Evolutionary conservation across 1,139 yeast genomes (phyloP), one percentile per base, ranked within the genome.

Genomic region (Arxiozyma slooffiae): DNA sequence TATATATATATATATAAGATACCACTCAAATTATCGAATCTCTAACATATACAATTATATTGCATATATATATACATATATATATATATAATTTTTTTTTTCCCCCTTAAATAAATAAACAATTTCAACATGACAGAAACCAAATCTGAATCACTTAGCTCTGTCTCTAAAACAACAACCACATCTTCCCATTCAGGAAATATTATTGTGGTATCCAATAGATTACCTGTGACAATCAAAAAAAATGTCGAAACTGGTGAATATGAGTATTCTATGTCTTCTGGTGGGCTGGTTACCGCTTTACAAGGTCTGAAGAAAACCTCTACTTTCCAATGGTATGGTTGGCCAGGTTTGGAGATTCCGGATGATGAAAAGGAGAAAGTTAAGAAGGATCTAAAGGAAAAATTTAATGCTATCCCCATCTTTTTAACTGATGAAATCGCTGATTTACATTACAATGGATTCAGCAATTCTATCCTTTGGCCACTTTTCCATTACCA

Each of bases 401-500:
- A 79, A 42, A 81, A 87, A 64, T 92, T 89, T 73, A 85, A 84
- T 55, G 92, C 97, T 59, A 81, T 88, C 26, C 98, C 99, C 1
- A 84, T 94, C 48, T 94, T 84, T 70, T 68, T 94, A 53, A 77
- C 81, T 56, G 97, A 92, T 62, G 86, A 85, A 55, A 75, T 92
- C 58, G 97, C 98, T 1, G 98, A 92, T 61, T 75, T 92, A 59
- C 97, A 92, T 71, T 94, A 94, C 71, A 94, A 94, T 67, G 98
- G 98, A 44, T 94, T 94, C 68, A 81, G 90, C 53, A 94, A 92
- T 69, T 77, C 82, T 37, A 94, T 94, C 56, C 73, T 94, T 56
- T 94, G 99, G 99, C 99, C 99, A 1, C 71, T 94, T 55, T 94
- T 94, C 72, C 99, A 94, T 68, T 94, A 94, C 69, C 98, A 94